Evolutionary conservation across 2,329 filamentous ascomycete species (phyloP).

Genomic region (Stemphylium vesicarium): DNA sequence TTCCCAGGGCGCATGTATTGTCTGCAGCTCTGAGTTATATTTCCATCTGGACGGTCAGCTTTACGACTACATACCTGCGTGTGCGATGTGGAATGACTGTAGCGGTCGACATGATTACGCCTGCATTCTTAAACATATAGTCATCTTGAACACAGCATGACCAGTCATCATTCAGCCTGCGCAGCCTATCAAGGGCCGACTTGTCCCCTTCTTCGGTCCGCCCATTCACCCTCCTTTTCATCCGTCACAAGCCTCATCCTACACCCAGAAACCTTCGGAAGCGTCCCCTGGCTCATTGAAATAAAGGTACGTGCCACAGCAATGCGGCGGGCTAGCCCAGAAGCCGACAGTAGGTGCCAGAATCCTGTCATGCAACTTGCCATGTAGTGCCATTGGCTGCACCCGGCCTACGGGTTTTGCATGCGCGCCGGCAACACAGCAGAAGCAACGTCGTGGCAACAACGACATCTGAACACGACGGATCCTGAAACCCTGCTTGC

Average conservation of each 20-base stretch:
- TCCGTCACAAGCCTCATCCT: too few species aligned
- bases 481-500: conserved; percentile 18
- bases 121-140: too few species aligned
- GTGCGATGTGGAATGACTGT: not conserved
- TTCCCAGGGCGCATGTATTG: too few species aligned
- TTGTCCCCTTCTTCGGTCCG: too few species aligned
- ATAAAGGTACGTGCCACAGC: conserved; percentile 5
- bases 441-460: conserved; percentile 16
- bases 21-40: not conserved
- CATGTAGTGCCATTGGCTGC: conserved; percentile 26
- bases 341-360: conserved; percentile 12
- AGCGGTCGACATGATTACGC: not conserved
- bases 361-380: conserved; percentile 14
- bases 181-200: not conserved
- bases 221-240: too few species aligned
- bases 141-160: too few species aligned
- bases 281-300: conserved; percentile 9
- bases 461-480: conserved; percentile 21
- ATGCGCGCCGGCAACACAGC: conserved; percentile 19
- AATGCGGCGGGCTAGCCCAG: conserved; percentile 13
- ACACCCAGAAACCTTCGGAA: not conserved
- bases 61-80: not conserved
- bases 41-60: not conserved
- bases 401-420: conserved; percentile 16
- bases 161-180: not conserved